Conservation (phyloP, 2,329 filamentous ascomycete genomes). For the Lithohypha guttulata region DNA sequence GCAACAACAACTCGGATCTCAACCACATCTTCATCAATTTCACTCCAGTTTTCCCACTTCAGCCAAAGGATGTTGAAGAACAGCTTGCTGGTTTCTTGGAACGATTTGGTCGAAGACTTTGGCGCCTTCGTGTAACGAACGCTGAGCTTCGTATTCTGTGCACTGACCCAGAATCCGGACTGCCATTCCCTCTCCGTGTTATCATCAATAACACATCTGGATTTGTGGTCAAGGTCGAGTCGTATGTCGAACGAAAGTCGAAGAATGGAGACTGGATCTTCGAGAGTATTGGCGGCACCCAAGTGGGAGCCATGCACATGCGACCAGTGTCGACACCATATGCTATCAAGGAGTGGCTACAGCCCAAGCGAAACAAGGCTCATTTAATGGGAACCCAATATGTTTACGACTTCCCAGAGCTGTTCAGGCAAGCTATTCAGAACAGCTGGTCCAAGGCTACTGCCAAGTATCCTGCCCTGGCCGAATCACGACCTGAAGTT, state of each 20-base stretch:
- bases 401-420: conserved; percentile 98
- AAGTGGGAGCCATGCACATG: conserved; percentile 91
- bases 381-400: conserved; percentile 99
- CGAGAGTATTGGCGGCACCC: conserved; percentile 92
- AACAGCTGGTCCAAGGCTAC: conserved; percentile 79
- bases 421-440: conserved; percentile 95
- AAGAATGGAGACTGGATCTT: conserved; percentile 98
- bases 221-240: conserved; percentile 93
- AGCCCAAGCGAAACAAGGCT: conserved; percentile 98
- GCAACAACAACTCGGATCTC: conserved; percentile 97
- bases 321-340: conserved; percentile 85
- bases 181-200: conserved; percentile 84
- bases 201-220: conserved; percentile 97
- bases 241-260: conserved; percentile 95
- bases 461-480: conserved; percentile 61
- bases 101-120: conserved; percentile 86
- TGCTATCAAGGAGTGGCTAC: conserved; percentile 94
- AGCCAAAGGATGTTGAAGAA: conserved; percentile 81
- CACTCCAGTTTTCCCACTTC: conserved; percentile 86
- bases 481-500: conserved; percentile 68
- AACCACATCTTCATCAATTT: conserved; percentile 99
- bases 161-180: conserved; percentile 74
- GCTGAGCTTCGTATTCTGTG: conserved; percentile 98
- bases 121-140: conserved; percentile 91
- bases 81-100: conserved; percentile 92